These are phyloP conservation scores for Heterobasidion parviporum DNA, from an alignment of 1,284 basidiomycete species.

Conservation along the genomic window DNA sequence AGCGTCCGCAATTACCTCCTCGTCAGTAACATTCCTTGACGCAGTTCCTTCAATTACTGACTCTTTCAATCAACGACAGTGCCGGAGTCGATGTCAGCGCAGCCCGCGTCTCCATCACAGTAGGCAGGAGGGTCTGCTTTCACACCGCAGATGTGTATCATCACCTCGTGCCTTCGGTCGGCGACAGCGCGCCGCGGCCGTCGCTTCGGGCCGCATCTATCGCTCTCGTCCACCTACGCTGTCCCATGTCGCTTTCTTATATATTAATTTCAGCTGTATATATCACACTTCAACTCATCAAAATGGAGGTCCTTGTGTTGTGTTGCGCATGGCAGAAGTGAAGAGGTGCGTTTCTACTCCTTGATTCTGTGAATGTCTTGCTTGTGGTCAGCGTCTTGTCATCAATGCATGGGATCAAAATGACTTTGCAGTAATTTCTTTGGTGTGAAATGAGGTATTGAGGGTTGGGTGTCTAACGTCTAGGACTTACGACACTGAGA, in stretches of 20 bases:
- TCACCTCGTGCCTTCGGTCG: neutral
- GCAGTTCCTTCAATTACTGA: neutral
- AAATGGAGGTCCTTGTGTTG: neutral
- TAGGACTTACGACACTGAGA: too few species aligned
- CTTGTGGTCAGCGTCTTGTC: too few species aligned
- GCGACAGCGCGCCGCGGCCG: too few species aligned
- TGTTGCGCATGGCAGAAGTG: neutral
- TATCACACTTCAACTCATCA: neutral
- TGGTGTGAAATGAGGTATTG: too few species aligned
- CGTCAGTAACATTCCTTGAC: constrained; percentile 19
- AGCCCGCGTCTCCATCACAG: constrained; percentile 6
- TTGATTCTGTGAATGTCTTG: neutral
- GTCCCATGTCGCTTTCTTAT: neutral
- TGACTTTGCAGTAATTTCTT: too few species aligned
- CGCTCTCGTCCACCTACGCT: neutral
- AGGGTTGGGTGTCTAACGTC: too few species aligned
- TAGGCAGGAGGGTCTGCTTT: neutral
- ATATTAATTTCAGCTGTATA: neutral
- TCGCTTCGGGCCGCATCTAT: neutral
- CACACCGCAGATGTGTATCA: neutral
- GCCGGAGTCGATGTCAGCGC: constrained; percentile 10
- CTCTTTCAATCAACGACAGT: constrained; percentile 1
- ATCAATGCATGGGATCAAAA: too few species aligned
- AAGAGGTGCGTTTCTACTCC: neutral
- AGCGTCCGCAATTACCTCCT: constrained; percentile 62